Evolutionary conservation across 1,284 basidiomycete species (phyloP).

Genomic region (Kwoniella shivajii): DNA sequence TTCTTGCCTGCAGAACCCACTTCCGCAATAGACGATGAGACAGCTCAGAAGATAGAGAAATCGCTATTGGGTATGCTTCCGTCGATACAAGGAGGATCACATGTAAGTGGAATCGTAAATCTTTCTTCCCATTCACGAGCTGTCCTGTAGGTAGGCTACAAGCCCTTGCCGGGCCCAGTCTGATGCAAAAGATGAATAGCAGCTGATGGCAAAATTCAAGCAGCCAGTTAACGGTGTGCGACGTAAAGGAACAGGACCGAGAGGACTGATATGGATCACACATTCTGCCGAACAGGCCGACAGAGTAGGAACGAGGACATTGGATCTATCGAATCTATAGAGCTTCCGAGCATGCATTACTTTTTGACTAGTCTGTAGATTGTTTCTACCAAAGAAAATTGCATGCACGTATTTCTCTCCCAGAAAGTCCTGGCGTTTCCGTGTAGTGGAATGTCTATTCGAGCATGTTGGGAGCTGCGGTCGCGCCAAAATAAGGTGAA

Average conservation of each 20-base stretch:
- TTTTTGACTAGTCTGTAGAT: no score
- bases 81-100: constrained; percentile 4
- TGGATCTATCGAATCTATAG: constrained; percentile 7
- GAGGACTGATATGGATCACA: constrained; percentile 82
- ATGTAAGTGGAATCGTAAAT: no score
- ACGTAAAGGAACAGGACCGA: constrained; percentile 53
- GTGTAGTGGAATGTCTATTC: no score
- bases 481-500: no score
- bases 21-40: constrained; percentile 75
- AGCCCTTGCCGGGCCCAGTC: background rate
- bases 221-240: constrained; percentile 1
- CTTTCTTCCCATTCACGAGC: background rate
- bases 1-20: constrained; percentile 67
- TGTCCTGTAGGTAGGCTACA: no score
- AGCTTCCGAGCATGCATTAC: no score
- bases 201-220: background rate
- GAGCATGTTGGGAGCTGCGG: no score
- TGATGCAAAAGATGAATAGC: background rate
- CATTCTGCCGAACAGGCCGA: constrained; percentile 77
- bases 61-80: constrained; percentile 62
- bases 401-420: no score
- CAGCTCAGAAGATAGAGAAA: constrained; percentile 66
- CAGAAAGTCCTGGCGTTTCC: no score
- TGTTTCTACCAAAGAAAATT: no score
- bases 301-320: constrained; percentile 66